Base-by-base conservation (phyloP, 139 green algal genomes). In the Asterochloris erici region DNA sequence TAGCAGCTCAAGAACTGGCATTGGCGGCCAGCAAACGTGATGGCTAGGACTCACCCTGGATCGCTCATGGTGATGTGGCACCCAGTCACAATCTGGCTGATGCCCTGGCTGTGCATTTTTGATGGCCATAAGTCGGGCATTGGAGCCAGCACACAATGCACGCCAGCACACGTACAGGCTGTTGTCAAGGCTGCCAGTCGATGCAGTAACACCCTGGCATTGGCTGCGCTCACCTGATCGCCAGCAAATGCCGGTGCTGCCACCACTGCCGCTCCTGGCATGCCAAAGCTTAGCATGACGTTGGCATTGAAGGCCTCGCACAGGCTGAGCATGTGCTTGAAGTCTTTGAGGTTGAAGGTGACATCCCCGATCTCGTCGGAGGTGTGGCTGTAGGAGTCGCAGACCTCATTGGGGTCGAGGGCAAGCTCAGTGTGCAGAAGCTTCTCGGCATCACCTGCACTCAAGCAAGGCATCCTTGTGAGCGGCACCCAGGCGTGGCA, bases 301-400 rank as follows among this genome's bases (percentile, higher is more conserved):
- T 91, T 84, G 14, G 84, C 83, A 0, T 61, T 77, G 84, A 93
- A 38, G 26, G 68, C 68, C 77, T 92, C 86, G 69, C 90, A 95
- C 77, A 95, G 84, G 10, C 47, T 61, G 73, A 94, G 78, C 85
- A 96, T 89, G 26, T 81, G 71, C n/a, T 83, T 88, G 82, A 95
- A 93, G 81, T 95, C 92, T 54, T 92, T 92, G 15, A 95, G 69
- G 85, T 96, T 95, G 85, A 95, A 92, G 12, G 90, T 96, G 14
- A 94, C 90, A 29, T 95, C 91, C 15, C 78, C 63, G 0, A 81
- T 54, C 23, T 80, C 73, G 0, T 82, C 74, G 14, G 74, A 79
- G 60, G 27, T 75, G 83, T 95, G 89, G 28, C 70, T 69, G 61
- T 93, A 96, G 0, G 62, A 73, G n/a, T 89, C 73, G 81, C 96